Conservation (phyloP, 2,329 filamentous ascomycete species). For the Coleophoma crateriformis region DNA sequence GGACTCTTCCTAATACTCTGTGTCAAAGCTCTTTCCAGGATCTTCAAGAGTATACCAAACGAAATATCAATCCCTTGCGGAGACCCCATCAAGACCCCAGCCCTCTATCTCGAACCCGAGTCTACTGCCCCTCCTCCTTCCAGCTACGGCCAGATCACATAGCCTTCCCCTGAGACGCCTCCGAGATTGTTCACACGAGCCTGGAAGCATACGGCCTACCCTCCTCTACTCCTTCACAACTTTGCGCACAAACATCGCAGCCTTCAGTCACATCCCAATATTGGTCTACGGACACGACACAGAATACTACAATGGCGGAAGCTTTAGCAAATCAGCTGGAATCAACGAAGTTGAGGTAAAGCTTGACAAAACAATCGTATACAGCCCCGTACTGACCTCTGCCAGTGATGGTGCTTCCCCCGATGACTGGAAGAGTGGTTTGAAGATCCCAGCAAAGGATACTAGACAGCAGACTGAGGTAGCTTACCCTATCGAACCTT, state of each 20-base stretch:
- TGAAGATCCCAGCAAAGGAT: constrained; percentile 71
- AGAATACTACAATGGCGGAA: constrained; percentile 35
- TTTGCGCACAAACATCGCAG: too few relatives aligned
- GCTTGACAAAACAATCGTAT: neutral
- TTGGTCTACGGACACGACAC: neutral
- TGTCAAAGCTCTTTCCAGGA: too few relatives aligned
- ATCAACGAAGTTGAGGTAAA: constrained; percentile 42
- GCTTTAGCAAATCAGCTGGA: constrained; percentile 49
- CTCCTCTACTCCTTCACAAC: neutral
- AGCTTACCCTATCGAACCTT: constrained; percentile 5
- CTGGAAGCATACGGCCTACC: too few relatives aligned
- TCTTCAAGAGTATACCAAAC: too few relatives aligned
- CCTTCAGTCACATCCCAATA: too few relatives aligned
- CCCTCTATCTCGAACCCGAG: too few relatives aligned
- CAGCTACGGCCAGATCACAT: too few relatives aligned
- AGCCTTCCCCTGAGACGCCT: neutral
- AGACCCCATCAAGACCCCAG: too few relatives aligned
- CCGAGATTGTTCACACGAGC: too few relatives aligned
- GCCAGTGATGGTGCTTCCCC: constrained; percentile 34
- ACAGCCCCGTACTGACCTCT: constrained; percentile 2
- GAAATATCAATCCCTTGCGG: too few relatives aligned
- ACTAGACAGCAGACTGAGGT: constrained; percentile 78
- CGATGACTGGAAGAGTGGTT: constrained; percentile 68
- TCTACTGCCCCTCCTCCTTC: too few relatives aligned
- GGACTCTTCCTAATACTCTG: too few relatives aligned